phyloP scores from a whole-genome alignment of 345 rosid genomes.

The Brassica carinata region DNA sequence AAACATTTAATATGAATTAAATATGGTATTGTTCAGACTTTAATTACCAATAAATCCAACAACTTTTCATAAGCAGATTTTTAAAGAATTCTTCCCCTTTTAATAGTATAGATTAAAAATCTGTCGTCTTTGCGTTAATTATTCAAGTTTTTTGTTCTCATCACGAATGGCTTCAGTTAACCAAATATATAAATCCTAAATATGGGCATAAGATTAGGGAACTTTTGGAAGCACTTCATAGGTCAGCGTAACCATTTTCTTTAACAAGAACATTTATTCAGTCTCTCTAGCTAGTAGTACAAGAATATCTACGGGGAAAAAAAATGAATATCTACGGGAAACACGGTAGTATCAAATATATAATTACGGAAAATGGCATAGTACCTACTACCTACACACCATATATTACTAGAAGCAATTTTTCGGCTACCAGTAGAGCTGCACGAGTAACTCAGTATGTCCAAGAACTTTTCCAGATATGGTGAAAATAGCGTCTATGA shows the following conservation, averaged over 20 bases:
- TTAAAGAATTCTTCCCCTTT: too few relatives aligned
- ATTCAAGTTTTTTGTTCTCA: too few relatives aligned
- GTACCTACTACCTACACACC: not conserved
- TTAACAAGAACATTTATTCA: not conserved
- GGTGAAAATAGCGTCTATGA: not conserved
- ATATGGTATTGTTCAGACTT: too few relatives aligned
- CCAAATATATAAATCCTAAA: slow-evolving; percentile 5
- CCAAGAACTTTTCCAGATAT: not conserved
- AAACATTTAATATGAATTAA: too few relatives aligned
- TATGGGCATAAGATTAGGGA: slow-evolving; percentile 33
- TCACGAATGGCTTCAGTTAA: not conserved
- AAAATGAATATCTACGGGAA: not conserved
- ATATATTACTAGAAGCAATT: not conserved
- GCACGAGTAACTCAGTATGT: not conserved
- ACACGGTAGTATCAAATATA: not conserved
- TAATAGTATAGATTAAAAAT: too few relatives aligned
- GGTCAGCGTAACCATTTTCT: slow-evolving; percentile 21
- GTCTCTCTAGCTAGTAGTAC: not conserved
- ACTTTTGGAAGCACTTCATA: slow-evolving; percentile 33
- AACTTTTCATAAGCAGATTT: too few relatives aligned
- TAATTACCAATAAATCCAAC: too few relatives aligned
- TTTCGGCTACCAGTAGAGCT: not conserved
- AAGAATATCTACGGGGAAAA: not conserved
- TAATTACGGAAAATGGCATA: not conserved
- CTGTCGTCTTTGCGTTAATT: slow-evolving; percentile 1